Percentiles rank a stretch among this genome's conserved stretches.
phyloP scores from a whole-genome alignment of 345 rosid species.

The Syzygium oleosum region DNA sequence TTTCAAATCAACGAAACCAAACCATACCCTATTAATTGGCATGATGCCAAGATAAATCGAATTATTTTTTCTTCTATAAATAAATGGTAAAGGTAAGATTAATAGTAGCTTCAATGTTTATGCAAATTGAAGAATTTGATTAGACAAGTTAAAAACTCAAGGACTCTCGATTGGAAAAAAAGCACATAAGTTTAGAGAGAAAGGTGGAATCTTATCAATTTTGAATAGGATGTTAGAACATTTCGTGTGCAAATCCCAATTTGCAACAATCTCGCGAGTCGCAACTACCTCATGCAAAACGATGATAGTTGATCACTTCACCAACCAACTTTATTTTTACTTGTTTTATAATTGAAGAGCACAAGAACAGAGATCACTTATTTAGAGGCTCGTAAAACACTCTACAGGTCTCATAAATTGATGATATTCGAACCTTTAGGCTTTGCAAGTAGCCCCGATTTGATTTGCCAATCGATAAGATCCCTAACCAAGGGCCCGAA shows the following conservation, averaged over 20 bases:
- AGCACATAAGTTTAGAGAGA: background rate
- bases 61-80: background rate
- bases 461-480: background rate
- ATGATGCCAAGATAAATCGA: background rate
- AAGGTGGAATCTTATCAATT: background rate
- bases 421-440: background rate
- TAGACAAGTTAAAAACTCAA: background rate
- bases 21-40: background rate
- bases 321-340: background rate
- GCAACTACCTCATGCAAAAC: background rate
- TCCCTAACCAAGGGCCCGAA: background rate
- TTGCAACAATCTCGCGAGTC: background rate
- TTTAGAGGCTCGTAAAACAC: background rate
- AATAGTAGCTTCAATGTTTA: background rate
- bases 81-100: background rate
- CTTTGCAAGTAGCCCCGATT: background rate
- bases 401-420: background rate
- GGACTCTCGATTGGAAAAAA: background rate
- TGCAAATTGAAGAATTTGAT: background rate
- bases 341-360: background rate
- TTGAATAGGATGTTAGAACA: background rate
- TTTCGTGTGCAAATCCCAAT: background rate
- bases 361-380: background rate
- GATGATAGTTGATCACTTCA: background rate
- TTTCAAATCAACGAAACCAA: background rate